Evolutionary conservation across 257 asterid species (phyloP), one percentile per base, ranked within the genome.

Genomic region (Solanum medicagineum): DNA sequence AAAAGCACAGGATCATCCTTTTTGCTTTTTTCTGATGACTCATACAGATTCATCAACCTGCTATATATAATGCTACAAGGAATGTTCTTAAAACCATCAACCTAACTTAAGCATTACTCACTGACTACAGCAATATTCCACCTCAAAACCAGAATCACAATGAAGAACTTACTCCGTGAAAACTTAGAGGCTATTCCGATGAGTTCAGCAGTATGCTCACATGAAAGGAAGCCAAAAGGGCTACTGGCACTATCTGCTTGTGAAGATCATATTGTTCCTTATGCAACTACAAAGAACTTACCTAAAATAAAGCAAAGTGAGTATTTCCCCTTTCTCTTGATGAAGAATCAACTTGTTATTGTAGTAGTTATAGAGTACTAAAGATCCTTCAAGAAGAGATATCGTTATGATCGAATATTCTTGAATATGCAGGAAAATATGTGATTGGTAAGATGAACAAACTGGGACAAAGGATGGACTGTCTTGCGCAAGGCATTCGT

Each of bases 401-500:
- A 36, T 55, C 42, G 19, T 40, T 20, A 59, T n/a, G 11, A 74
- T n/a, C 0, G 10, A 13, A 13, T 7, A 47, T n/a, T 60, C 36
- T 56, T 24, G 29, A 63, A 49, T n/a, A 13, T 55, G 51, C 54
- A 85, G 49, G 62, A 66, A 66, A 79, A 36, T 84, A 81, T 42
- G 53, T 82, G 29, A 65, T 84, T 47, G 10, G 19, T 26, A 66
- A 71, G 82, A 77, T 80, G 85, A 79, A 54, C 24, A 87, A 68
- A 68, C 74, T 75, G 32, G 80, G 85, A 79, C 69, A 81, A 83
- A 86, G 73, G 45, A 77, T 88, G 84, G 94, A 92, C 10, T 26
- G 9, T 74, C 88, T 90, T 32, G 88, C 92, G 26, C 88, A 86
- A 86, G 91, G 91, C 74, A 87, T 92, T 86, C 89, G 89, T 22